These are phyloP conservation scores for Marasmius sp. DNA, from an alignment of 1,284 basidiomycete species.

Conservation along the genomic window DNA sequence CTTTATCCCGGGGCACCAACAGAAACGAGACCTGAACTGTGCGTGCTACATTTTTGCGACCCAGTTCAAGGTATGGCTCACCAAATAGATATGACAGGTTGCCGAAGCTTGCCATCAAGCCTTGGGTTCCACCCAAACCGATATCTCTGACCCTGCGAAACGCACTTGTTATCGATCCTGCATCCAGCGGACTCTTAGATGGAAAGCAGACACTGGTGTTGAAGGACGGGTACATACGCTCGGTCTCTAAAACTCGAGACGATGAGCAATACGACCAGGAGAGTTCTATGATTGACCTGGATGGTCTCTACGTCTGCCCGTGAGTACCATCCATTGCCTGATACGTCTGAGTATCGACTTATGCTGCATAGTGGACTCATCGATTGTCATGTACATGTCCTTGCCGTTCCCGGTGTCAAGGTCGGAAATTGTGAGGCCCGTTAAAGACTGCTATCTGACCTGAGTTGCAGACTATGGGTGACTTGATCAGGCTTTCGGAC, in stretches of 20 bases:
- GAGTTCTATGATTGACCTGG: conserved; percentile 29
- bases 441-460: neutral
- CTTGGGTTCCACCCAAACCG: conserved; percentile 30
- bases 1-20: conserved; percentile 20
- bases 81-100: conserved; percentile 21
- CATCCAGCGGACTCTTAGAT: conserved; percentile 20
- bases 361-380: conserved; percentile 27
- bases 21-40: conserved; percentile 22
- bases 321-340: conserved; percentile 16
- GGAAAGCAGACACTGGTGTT: conserved; percentile 32
- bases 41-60: neutral
- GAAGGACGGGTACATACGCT: conserved; percentile 29
- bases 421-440: neutral
- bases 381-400: conserved; percentile 48
- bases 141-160: conserved; percentile 30
- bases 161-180: conserved; percentile 34
- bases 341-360: neutral
- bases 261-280: conserved; percentile 14
- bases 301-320: conserved; percentile 41
- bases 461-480: conserved; percentile 29
- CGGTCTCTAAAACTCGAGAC: conserved; percentile 18
- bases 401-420: conserved; percentile 38
- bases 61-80: neutral
- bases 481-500: conserved; percentile 31
- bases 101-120: conserved; percentile 36